Percentiles rank a stretch among this genome's conserved stretches.
phyloP scores from a whole-genome alignment of 2,329 filamentous ascomycete genomes.

The Conoideocrella luteorostrata region DNA sequence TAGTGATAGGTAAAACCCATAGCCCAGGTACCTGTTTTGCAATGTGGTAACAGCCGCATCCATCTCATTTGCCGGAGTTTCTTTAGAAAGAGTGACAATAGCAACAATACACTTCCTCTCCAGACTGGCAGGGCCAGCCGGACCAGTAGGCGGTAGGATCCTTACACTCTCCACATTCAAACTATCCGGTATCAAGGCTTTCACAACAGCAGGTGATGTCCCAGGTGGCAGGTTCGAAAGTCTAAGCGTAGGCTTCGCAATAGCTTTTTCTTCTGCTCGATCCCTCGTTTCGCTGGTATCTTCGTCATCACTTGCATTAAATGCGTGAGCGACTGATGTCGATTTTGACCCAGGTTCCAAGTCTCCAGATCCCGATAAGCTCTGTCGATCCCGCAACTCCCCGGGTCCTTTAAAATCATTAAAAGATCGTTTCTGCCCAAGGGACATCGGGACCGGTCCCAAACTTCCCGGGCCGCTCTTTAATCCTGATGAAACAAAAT shows the following conservation, averaged over 20 bases:
- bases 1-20: conserved; percentile 73
- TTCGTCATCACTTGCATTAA: conserved; percentile 61
- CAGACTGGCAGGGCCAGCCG: conserved; percentile 39
- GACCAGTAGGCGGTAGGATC: conserved; percentile 46
- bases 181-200: conserved; percentile 50
- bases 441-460: conserved; percentile 44
- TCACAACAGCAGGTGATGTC: conserved; percentile 53
- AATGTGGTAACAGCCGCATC: conserved; percentile 71
- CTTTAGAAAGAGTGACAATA: conserved; percentile 73
- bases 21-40: conserved; percentile 80
- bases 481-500: conserved; percentile 53
- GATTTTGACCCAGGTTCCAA: conserved; percentile 31
- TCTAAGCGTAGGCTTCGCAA: conserved; percentile 56
- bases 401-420: conserved; percentile 32
- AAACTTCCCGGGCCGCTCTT: conserved; percentile 59
- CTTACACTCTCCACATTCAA: conserved; percentile 68
- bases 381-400: conserved; percentile 17
- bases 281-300: conserved; percentile 35
- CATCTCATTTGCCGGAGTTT: conserved; percentile 77
- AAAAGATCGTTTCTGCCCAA: conserved; percentile 49
- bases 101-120: conserved; percentile 70
- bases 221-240: conserved; percentile 55
- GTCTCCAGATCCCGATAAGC: conserved; percentile 31
- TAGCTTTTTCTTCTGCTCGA: conserved; percentile 50
- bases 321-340: conserved; percentile 61